Evolutionary conservation across 306 rosid genomes (phyloP).

Genomic region (Inga leiocalycina): DNA sequence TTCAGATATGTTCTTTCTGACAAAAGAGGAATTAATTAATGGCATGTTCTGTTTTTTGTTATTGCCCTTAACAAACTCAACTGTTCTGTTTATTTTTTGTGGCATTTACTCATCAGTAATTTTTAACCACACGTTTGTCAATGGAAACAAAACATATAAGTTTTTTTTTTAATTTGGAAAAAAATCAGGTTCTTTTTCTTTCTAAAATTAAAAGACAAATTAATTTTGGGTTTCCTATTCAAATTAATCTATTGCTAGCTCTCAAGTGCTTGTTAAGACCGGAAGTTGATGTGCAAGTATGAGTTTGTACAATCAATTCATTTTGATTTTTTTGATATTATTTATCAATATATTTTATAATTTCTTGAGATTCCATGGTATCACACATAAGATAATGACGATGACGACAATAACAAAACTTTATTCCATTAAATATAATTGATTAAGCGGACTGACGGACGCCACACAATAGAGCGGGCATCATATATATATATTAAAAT

Average conservation of each 20-base stretch:
- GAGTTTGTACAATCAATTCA: too few relatives aligned
- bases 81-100: neutral
- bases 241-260: neutral
- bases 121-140: constrained; percentile 35
- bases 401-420: too few relatives aligned
- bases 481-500: too few relatives aligned
- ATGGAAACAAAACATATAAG: neutral
- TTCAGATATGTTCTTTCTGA: neutral
- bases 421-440: too few relatives aligned
- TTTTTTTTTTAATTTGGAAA: neutral
- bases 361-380: too few relatives aligned
- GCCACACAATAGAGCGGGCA: too few relatives aligned
- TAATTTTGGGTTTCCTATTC: neutral
- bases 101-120: constrained; percentile 18
- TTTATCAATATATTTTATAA: too few relatives aligned
- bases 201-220: neutral
- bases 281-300: too few relatives aligned
- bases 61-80: neutral
- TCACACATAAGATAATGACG: too few relatives aligned
- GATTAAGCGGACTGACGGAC: too few relatives aligned
- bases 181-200: neutral
- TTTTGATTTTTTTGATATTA: too few relatives aligned
- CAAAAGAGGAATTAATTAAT: neutral
- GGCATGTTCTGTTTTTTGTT: neutral
- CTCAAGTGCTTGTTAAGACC: too few relatives aligned